Evolutionary conservation across 768 basidiomycete genomes (phyloP), one percentile per base, ranked within the genome.

Genomic region (Hypholoma sublateritium): DNA sequence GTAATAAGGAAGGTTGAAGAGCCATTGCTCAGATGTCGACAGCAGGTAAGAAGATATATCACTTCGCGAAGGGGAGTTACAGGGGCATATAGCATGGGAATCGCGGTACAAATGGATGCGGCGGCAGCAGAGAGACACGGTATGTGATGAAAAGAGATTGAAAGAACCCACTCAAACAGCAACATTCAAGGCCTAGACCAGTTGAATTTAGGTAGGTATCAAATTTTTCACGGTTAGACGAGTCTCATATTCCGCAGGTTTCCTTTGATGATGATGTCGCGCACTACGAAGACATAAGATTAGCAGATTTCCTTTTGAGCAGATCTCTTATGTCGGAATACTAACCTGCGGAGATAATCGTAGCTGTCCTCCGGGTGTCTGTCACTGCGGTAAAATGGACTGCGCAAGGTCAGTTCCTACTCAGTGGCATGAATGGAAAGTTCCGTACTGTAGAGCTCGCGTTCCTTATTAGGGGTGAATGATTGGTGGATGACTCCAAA

Each of bases 301-400:
- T 50, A 56, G 41, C 52, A 44, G 25, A 46, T 46, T 49, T 58
- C 36, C n/a, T 3, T 42, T 19, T 32, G 28, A 13, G 37, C 21
- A 35, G 36, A 53, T 12, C 19, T 19, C 34, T 17, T 22, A 24
- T 53, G 43, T 53, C 25, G 25, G 9, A 56, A 55, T 34, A 71
- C 83, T 56, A 63, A 91, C 90, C 89, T 58, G 80, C 81, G 34
- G 83, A 74, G 62, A 93, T 92, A 65, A 93, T 91, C 14, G 80
- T 86, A 37, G 80, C 77, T 36, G 91, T 93, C 61, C 79, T 77
- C 67, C 81, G 79, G 57, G 88, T 91, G 72, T 93, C 89, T n/a
- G 86, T 91, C 48, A 93, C 91, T 51, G 88, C 81, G 9, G 91
- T 93, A 55, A 86, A 77, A 70, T 93, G 90, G 53, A 89, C 91